Conservation (phyloP, 2,329 filamentous ascomycete genomes). For the Blastomyces emzantsi region DNA sequence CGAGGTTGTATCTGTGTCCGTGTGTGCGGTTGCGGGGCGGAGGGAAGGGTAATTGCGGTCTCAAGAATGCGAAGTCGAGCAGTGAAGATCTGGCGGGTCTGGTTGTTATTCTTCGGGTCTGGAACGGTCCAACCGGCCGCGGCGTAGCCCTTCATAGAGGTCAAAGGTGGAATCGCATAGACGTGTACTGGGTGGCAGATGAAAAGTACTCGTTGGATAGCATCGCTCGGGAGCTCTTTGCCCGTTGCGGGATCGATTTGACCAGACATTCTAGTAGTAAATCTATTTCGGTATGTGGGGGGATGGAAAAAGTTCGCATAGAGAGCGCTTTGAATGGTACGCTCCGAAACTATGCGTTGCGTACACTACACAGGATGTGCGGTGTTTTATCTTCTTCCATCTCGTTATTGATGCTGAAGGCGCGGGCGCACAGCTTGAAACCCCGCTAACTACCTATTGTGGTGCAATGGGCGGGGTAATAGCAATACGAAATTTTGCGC, state of each 20-base stretch:
- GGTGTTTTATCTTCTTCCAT: not conserved
- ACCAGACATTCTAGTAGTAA: constrained; percentile 25
- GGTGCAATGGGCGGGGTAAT: not conserved
- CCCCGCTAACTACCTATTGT: not conserved
- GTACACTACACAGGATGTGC: not conserved
- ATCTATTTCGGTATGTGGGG: not conserved
- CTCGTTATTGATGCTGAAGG: not conserved
- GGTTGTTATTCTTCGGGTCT: constrained; percentile 46
- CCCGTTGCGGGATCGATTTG: constrained; percentile 63
- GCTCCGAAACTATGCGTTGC: not conserved
- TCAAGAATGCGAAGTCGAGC: constrained; percentile 71
- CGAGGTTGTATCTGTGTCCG: constrained; percentile 8
- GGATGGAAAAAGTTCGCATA: not conserved
- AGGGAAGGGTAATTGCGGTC: constrained; percentile 46
- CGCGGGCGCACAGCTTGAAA: not conserved
- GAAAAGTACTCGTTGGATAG: constrained; percentile 80
- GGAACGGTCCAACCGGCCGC: constrained; percentile 65
- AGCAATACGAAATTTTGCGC: not conserved
- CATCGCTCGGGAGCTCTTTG: constrained; percentile 57
- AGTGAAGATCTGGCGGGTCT: constrained; percentile 71
- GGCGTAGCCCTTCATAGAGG: constrained; percentile 68
- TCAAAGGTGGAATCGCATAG: constrained; percentile 76
- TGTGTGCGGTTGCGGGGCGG: constrained; percentile 16
- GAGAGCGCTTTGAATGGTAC: not conserved
- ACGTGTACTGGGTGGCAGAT: constrained; percentile 65